Conservation (phyloP, 2,329 filamentous ascomycete genomes). For the Cordyceps fumosorosea region DNA sequence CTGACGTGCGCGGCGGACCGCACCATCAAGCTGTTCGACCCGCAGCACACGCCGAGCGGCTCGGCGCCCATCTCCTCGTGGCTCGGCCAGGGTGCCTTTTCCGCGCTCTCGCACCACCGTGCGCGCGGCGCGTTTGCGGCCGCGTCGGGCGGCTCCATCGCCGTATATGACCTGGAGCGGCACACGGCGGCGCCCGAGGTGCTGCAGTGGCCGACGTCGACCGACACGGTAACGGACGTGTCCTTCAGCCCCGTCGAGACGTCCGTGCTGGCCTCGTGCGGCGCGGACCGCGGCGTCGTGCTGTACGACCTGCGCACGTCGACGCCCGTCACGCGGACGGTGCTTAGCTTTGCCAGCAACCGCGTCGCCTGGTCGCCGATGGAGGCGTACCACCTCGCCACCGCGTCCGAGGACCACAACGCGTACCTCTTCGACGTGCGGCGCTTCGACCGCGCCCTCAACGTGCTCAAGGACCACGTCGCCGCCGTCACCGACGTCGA, state of each 20-base stretch:
- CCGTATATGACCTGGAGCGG: slow-evolving; percentile 80
- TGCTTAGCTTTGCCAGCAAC: slow-evolving; percentile 78
- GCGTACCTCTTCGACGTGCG: slow-evolving; percentile 86
- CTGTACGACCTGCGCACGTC: slow-evolving; percentile 89
- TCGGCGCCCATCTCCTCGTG: slow-evolving; percentile 75
- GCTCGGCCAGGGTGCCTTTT: slow-evolving; percentile 78
- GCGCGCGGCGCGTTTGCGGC: slow-evolving; percentile 72
- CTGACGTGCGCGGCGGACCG: slow-evolving; percentile 82
- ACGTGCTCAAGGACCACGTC: slow-evolving; percentile 85
- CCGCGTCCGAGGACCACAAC: slow-evolving; percentile 93
- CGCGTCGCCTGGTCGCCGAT: slow-evolving; percentile 90
- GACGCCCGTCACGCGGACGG: slow-evolving; percentile 71
- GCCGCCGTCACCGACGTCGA: slow-evolving; percentile 93
- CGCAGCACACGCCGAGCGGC: slow-evolving; percentile 65
- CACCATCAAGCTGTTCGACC: slow-evolving; percentile 86
- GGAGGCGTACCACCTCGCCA: slow-evolving; percentile 92
- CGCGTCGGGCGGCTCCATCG: slow-evolving; percentile 63
- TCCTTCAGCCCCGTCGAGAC: slow-evolving; percentile 94
- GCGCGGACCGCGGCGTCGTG: slow-evolving; percentile 77
- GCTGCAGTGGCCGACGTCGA: slow-evolving; percentile 77
- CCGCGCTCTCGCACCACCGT: slow-evolving; percentile 75
- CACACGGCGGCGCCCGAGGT: slow-evolving; percentile 76
- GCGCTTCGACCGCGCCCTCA: slow-evolving; percentile 78
- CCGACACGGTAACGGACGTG: slow-evolving; percentile 84
- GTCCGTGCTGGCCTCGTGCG: slow-evolving; percentile 78